Base-by-base conservation (phyloP, 352 stramenopile species). In the Pythium angustatum region DNA sequence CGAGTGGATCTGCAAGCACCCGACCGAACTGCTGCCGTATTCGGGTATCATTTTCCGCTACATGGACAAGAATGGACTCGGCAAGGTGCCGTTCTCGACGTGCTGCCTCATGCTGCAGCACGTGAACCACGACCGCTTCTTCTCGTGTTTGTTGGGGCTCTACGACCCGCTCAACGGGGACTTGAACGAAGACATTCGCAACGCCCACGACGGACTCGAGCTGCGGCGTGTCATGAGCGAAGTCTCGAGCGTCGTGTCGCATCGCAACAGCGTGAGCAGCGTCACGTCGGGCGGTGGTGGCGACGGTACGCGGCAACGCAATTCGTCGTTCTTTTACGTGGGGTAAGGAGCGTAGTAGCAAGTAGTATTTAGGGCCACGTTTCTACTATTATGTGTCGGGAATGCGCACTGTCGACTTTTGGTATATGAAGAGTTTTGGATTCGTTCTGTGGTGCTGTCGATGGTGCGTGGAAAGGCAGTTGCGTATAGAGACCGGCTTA, bases 101-200 rank as follows among this genome's bases (percentile, higher is more conserved):
- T 93, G 83, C 60, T 95, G 84, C 50, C 73, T 95, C 24, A 92
- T 95, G 79, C 84, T 95, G 47, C 84, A 93, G 64, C 87, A 95
- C 55, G 87, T 93, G 44, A 90, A 95, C 68, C 87, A 93, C 62
- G 87, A 95, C 59, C 87, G 87, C 3, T 95, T 95, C 69, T 92
- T 95, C 64, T 93, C 85, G 28, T 92, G 84, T 61, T 60, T 95
- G 15, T 58, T 95, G 33, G 87, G 87, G 2, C 71, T 95, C 15
- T 95, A 95, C 71, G 87, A 95, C 64, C 80, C 82, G 15, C 50
- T 92, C 33, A 79, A 94, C 51, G 86, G 85, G 38, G 56, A 74
- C 15, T 72, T 88, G 24, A 94, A 94, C 64, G 75, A 93, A 64
- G 78, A 91, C 49, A 93, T 93, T 61, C 82, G 78, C 55, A 74